Percentiles rank a stretch among this genome's conserved stretches.
Conservation (phyloP, 805 yeast genomes). For the Candida nemodendra region DNA sequence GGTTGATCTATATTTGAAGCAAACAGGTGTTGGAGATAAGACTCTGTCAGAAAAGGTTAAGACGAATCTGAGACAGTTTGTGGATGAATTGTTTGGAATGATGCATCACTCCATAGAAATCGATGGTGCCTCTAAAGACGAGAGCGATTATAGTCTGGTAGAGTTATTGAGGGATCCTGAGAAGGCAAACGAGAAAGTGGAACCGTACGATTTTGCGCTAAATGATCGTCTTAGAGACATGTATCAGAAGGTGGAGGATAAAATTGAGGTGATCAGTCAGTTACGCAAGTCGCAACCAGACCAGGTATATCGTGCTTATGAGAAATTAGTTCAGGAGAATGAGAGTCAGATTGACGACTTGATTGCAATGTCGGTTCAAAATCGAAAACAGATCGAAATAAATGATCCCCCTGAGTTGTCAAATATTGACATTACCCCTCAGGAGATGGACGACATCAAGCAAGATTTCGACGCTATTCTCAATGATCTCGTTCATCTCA, state of each 20-base stretch:
- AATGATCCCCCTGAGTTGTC: slow-evolving; percentile 2
- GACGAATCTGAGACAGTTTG: slow-evolving; percentile 41
- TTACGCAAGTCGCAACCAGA: slow-evolving; percentile 54
- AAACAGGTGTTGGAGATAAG: slow-evolving; percentile 9
- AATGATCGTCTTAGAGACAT: slow-evolving; percentile 57
- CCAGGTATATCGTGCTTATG: slow-evolving; percentile 37
- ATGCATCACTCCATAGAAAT: slow-evolving; percentile 54
- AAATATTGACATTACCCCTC: background rate
- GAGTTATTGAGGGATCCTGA: slow-evolving; percentile 18
- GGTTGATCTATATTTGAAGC: slow-evolving; percentile 33
- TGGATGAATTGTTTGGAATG: slow-evolving; percentile 55
- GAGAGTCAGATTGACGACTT: slow-evolving; percentile 13
- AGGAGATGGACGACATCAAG: slow-evolving; percentile 5
- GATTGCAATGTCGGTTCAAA: slow-evolving; percentile 20
- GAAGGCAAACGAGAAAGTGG: slow-evolving; percentile 41
- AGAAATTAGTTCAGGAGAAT: slow-evolving; percentile 24
- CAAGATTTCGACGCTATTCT: slow-evolving; percentile 20
- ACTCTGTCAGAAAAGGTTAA: slow-evolving; percentile 39
- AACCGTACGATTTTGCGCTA: slow-evolving; percentile 67
- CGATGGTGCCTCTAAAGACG: slow-evolving; percentile 45
- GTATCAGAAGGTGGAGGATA: slow-evolving; percentile 60
- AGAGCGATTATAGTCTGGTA: slow-evolving; percentile 5
- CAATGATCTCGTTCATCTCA: slow-evolving; percentile 33
- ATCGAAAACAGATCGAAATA: slow-evolving; percentile 6
- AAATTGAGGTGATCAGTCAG: slow-evolving; percentile 54